phyloP scores from a whole-genome alignment of 345 rosid genomes.

The Microcos paniculata region DNA sequence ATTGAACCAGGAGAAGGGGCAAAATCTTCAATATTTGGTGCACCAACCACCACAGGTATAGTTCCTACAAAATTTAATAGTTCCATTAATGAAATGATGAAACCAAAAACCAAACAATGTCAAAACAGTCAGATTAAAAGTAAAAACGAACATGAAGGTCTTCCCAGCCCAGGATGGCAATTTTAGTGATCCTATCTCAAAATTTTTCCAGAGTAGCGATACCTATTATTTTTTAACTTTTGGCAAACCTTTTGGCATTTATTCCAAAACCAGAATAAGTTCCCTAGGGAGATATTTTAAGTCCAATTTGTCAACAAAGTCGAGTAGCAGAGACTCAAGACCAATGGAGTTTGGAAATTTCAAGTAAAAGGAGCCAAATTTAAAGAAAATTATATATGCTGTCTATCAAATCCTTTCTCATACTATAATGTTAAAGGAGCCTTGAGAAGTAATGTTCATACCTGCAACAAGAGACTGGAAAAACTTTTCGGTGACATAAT shows the following conservation, averaged over 20 bases:
- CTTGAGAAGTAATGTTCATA: conserved; percentile 24
- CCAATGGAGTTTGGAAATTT: not conserved
- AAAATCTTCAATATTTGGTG: conserved; percentile 89
- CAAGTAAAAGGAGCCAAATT: not conserved
- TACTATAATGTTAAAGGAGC: not conserved
- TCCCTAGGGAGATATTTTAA: not conserved
- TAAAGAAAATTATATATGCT: not conserved
- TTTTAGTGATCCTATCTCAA: not conserved
- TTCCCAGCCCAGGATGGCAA: not conserved
- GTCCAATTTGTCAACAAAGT: not conserved
- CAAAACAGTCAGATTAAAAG: not conserved
- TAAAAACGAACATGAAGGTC: not conserved
- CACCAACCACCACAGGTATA: conserved; percentile 87
- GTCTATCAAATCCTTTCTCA: not conserved
- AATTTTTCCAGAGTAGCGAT: not conserved
- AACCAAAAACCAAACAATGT: not conserved
- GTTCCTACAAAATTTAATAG: conserved; percentile 48
- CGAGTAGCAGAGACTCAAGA: not conserved
- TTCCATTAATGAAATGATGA: conserved; percentile 7
- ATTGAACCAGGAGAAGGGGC: conserved; percentile 64
- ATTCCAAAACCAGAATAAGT: not conserved
- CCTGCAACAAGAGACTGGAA: conserved; percentile 97
- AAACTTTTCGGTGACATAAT: conserved; percentile 93
- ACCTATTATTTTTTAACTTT: not conserved
- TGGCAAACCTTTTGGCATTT: not conserved